Conservation (phyloP, 2,329 filamentous ascomycete species). For the Amauroascus verrucosus region DNA sequence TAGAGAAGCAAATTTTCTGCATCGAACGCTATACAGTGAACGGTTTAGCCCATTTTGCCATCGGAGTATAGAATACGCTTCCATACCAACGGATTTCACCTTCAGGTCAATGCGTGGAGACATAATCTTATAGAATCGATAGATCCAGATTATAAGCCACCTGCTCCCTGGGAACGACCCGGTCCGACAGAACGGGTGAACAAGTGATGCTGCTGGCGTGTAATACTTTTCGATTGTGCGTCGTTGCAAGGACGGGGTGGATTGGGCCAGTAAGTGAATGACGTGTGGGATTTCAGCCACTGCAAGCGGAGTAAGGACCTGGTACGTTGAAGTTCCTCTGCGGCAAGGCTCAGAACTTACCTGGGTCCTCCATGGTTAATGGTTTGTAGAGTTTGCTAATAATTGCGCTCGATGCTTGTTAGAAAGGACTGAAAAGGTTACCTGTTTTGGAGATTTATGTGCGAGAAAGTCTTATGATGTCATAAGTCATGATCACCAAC, state of each 20-base stretch:
- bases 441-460: no score
- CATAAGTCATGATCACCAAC: no score
- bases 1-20: constrained; percentile 57
- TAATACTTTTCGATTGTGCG: constrained; percentile 62
- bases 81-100: constrained; percentile 50
- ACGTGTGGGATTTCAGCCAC: constrained; percentile 53
- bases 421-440: no score
- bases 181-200: constrained; percentile 68
- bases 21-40: constrained; percentile 52
- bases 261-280: constrained; percentile 59
- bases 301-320: constrained; percentile 17
- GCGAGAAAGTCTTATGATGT: no score
- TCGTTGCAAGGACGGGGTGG: constrained; percentile 55
- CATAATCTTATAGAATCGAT: constrained; percentile 75
- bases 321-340: not conserved
- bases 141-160: constrained; percentile 57
- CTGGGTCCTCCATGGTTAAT: constrained; percentile 18
- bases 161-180: constrained; percentile 52
- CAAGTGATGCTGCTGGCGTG: constrained; percentile 59
- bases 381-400: no score
- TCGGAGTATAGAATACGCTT: not conserved
- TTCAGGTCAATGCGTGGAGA: constrained; percentile 60
- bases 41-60: not conserved
- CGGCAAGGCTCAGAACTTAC: constrained; percentile 7
- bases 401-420: no score